These are phyloP conservation scores for Mortierella sp. DNA, from an alignment of 371 early-diverging fungal genomes.

Conservation along the genomic window DNA sequence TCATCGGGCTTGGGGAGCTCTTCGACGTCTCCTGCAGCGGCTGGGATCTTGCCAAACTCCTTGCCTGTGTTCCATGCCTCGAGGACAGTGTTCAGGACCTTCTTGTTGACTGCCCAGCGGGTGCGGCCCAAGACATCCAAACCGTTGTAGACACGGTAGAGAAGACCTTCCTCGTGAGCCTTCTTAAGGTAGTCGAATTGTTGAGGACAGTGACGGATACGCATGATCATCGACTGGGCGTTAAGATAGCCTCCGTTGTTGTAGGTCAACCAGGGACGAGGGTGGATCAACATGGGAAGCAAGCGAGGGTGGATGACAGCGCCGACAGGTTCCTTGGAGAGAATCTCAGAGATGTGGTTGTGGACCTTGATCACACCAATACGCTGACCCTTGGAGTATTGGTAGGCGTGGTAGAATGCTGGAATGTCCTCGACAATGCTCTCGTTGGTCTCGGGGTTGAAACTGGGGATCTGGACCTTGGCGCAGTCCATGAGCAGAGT, in stretches of 20 bases:
- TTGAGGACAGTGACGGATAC: constrained; percentile 81
- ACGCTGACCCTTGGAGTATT: constrained; percentile 72
- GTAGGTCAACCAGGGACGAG: constrained; percentile 94
- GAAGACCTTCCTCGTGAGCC: constrained; percentile 84
- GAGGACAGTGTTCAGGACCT: constrained; percentile 82
- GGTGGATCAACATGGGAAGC: constrained; percentile 96
- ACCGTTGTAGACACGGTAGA: constrained; percentile 79
- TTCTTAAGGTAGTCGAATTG: constrained; percentile 83
- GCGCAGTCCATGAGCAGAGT: constrained; percentile 83
- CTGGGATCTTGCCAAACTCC: constrained; percentile 83
- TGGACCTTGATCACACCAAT: constrained; percentile 84
- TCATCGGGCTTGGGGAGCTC: constrained; percentile 79
- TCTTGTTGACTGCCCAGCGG: constrained; percentile 91
- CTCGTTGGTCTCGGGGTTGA: constrained; percentile 69
- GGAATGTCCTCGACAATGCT: constrained; percentile 75
- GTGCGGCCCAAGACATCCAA: constrained; percentile 94
- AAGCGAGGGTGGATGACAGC: constrained; percentile 81
- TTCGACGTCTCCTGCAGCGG: constrained; percentile 61
- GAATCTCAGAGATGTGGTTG: constrained; percentile 76
- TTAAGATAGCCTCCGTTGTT: constrained; percentile 94
- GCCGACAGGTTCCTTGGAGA: constrained; percentile 74
- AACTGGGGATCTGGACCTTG: constrained; percentile 73
- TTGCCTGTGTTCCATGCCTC: constrained; percentile 93
- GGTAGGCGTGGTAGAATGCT: constrained; percentile 88
- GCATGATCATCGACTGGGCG: constrained; percentile 76